Evolutionary conservation across 345 rosid species (phyloP).

Genomic region (Citrus sp.): DNA sequence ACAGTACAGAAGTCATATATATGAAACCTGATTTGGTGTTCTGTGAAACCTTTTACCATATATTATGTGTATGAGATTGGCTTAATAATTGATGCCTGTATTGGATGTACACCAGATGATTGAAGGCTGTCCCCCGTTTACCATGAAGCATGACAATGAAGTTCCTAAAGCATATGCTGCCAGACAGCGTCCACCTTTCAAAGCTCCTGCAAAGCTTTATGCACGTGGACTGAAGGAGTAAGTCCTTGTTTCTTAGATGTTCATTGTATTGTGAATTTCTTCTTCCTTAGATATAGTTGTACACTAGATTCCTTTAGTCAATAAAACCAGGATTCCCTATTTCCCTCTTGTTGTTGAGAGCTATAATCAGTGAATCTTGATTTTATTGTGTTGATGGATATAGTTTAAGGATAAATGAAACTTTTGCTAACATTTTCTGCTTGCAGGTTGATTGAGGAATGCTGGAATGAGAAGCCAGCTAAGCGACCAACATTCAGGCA

Average conservation of each 20-base stretch:
- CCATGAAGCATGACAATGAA: conserved; percentile 57
- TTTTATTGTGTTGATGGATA: conserved; percentile 1
- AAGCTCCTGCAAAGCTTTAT: conserved; percentile 68
- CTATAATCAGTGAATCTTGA: neutral
- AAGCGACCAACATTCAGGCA: conserved; percentile 81
- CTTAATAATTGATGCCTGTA: conserved; percentile 16
- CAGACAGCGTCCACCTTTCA: conserved; percentile 58
- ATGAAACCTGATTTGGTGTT: neutral
- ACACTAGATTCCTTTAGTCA: neutral
- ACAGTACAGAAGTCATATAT: neutral
- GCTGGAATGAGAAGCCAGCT: conserved; percentile 79
- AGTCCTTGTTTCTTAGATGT: conserved; percentile 18
- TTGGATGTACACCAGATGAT: conserved; percentile 54
- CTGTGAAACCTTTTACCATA: neutral
- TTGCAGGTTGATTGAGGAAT: conserved; percentile 81
- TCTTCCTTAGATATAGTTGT: conserved; percentile 6
- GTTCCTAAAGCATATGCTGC: conserved; percentile 53
- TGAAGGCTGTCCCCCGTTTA: conserved; percentile 78
- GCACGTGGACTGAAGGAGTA: conserved; percentile 85
- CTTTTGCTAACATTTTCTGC: conserved; percentile 6
- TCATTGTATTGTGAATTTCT: neutral
- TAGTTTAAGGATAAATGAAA: neutral
- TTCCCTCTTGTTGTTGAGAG: too few relatives aligned
- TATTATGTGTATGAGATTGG: neutral
- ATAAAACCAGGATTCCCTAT: too few relatives aligned